A percentile compares a stretch with the other conserved stretches of the same genome.
Evolutionary conservation across 371 early-diverging fungal genomes (phyloP).

Genomic region (Phascolomyces articulosus): DNA sequence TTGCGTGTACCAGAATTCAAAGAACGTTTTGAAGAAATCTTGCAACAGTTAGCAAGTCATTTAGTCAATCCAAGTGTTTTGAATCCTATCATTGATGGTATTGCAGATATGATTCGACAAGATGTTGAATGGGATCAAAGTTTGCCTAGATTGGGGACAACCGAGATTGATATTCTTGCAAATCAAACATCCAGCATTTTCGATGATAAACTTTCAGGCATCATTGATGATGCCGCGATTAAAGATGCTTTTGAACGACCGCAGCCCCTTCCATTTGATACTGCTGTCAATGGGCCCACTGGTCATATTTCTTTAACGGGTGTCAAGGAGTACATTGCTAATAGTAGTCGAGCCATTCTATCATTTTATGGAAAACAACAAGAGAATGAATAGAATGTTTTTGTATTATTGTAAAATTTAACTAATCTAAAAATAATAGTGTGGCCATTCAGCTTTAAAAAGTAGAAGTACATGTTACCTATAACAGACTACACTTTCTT

Average conservation of each 20-base stretch:
- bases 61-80: constrained; percentile 26
- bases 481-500: too few species aligned
- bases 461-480: too few species aligned
- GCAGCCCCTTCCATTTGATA: constrained; percentile 11
- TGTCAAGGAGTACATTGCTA: constrained; percentile 20
- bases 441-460: too few species aligned
- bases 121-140: constrained; percentile 44
- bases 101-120: constrained; percentile 28
- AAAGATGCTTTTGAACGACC: constrained; percentile 2
- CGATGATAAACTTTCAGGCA: background rate
- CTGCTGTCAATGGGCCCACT: constrained; percentile 26
- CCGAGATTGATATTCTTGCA: constrained; percentile 1
- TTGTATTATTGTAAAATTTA: background rate
- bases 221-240: background rate
- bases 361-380: background rate
- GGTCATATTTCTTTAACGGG: constrained; percentile 13
- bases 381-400: background rate
- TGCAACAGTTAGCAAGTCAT: constrained; percentile 8
- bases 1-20: constrained; percentile 25
- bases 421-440: too few species aligned
- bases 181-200: background rate
- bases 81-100: constrained; percentile 24
- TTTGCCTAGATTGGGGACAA: constrained; percentile 18
- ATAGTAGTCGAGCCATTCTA: constrained; percentile 6
- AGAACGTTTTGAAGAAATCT: constrained; percentile 28